Conservation (phyloP, 805 yeast species). For the Scheffersomyces lignosus region DNA sequence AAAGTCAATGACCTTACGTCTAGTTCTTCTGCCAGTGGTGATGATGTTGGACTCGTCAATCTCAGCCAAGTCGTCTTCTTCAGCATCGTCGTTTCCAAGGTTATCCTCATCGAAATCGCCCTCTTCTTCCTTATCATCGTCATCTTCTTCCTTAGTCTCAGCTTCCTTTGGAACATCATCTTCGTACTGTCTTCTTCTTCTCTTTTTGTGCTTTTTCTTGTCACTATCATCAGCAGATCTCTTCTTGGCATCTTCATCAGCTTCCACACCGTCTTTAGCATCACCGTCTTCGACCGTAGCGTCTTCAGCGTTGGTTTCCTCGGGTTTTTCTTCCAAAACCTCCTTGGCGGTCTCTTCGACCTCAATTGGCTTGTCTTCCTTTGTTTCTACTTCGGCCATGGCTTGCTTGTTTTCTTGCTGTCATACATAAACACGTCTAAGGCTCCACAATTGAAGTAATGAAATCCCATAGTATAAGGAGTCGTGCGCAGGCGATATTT, state of each 20-base stretch:
- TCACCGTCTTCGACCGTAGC: constrained; percentile 13
- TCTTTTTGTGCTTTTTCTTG: constrained; percentile 46
- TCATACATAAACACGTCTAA: too few relatives aligned
- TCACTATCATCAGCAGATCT: constrained; percentile 11
- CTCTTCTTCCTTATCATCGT: constrained; percentile 46
- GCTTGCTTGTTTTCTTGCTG: constrained; percentile 3
- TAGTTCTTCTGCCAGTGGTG: constrained; percentile 81
- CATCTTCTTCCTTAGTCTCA: constrained; percentile 35
- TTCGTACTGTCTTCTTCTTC: constrained; percentile 57
- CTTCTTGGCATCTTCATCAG: constrained; percentile 13
- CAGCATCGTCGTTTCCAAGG: constrained; percentile 60
- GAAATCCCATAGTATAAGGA: too few relatives aligned
- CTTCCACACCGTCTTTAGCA: constrained; percentile 17
- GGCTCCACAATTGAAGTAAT: too few relatives aligned
- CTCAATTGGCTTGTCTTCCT: background rate
- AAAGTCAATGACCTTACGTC: constrained; percentile 87
- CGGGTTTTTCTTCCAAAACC: constrained; percentile 9
- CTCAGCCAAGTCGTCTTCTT: constrained; percentile 76
- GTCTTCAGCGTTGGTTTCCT: constrained; percentile 8
- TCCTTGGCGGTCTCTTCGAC: constrained; percentile 2
- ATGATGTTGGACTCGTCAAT: constrained; percentile 84
- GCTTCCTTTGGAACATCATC: constrained; percentile 56
- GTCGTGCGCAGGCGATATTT: too few relatives aligned
- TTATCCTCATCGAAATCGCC: constrained; percentile 51
- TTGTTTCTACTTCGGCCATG: background rate